Evolutionary conservation across 1,139 yeast genomes (phyloP), one percentile per base, ranked within the genome.

Genomic region (Lodderomyces parapsilosis): DNA sequence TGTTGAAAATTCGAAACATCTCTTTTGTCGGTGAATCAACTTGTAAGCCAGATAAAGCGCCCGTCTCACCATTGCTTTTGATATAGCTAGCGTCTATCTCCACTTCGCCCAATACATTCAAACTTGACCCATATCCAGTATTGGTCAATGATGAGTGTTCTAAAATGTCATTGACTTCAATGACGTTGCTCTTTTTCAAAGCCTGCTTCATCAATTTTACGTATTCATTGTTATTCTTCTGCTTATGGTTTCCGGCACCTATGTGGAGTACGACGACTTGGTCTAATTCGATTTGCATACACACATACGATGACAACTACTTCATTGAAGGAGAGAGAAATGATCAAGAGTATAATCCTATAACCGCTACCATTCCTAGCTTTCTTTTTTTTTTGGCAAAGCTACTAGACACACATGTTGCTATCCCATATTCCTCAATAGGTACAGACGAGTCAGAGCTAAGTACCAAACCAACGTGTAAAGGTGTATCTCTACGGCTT

Each of bases 71-170:
- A 35, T 40, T 25, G 19, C 35, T 34, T 18, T 44, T 44, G 7
- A 71, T 52, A 32, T 65, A 60, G 46, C 74, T 61, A 1, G 80
- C 76, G 55, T 81, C 87, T 50, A 83, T 77, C 46, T 74, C 79
- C 0, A 79, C 80, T 3, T 58, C 45, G 0, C 84, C 84, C 2
- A 55, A 46, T 9, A 61, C 45, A 47, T 76, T 75, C 42, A 80
- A 58, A 14, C 79, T 75, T 1, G 84, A 74, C 1, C 86, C 86
- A 41, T 54, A 59, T 0, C 86, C 87, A 3, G 84, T 76, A 53
- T 81, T 81, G 11, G 84, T 78, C 42, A 72, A 53, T 7, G 62
- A 54, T 2, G 75, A 66, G 23, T 58, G 57, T 51, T 81, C 86
- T 13, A 81, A 55, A 3, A 66, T 40, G 27, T 55, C 54, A 38